Evolutionary conservation across 257 asterid species (phyloP).

Genomic region (Petunia axillaris): DNA sequence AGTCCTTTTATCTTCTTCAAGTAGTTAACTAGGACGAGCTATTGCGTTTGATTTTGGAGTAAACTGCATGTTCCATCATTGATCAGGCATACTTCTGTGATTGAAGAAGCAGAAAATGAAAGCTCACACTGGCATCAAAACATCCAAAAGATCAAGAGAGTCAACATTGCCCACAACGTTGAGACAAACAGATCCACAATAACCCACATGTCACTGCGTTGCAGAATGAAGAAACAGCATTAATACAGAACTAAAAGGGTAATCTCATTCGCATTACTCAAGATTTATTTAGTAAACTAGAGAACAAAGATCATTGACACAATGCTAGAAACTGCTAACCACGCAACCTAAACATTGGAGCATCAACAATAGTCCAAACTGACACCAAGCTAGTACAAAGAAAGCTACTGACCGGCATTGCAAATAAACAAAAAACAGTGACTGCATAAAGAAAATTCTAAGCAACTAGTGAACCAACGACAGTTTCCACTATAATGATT

Average conservation of each 20-base stretch:
- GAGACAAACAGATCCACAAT: not conserved
- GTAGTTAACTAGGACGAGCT: not conserved
- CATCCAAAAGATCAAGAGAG: not conserved
- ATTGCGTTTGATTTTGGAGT: not conserved
- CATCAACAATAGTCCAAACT: not conserved
- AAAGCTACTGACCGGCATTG: not conserved
- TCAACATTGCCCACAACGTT: not conserved
- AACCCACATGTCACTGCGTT: not conserved
- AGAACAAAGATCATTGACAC: not conserved
- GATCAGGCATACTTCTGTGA: too few relatives aligned
- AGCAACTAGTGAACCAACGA: not conserved
- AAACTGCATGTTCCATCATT: not conserved
- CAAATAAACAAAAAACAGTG: not conserved
- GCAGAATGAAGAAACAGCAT: not conserved
- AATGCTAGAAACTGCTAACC: not conserved
- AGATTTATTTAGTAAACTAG: not conserved
- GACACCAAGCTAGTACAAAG: not conserved
- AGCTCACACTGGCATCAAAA: not conserved
- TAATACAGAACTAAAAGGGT: not conserved
- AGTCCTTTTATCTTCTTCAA: not conserved
- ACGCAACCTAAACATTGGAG: not conserved
- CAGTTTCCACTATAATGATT: not conserved
- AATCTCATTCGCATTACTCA: not conserved
- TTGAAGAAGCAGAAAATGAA: not conserved
- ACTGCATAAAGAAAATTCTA: not conserved